phyloP scores from a whole-genome alignment of 2,329 filamentous ascomycete species.

The Paecilomyces sp. region DNA sequence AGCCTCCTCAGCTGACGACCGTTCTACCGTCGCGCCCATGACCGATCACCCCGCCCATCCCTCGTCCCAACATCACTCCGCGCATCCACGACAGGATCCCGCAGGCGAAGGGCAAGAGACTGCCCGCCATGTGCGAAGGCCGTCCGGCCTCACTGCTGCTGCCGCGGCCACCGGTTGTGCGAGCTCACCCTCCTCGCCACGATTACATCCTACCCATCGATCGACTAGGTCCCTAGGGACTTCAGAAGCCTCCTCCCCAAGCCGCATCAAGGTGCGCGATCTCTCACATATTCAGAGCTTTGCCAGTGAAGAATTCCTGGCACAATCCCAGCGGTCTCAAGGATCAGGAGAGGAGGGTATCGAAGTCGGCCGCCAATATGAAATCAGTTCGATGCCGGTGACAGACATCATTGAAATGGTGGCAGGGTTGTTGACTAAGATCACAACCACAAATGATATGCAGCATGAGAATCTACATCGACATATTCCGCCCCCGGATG shows the following conservation, averaged over 20 bases:
- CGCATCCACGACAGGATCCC: conserved; percentile 1
- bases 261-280: conserved; percentile 73
- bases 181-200: conserved; percentile 37
- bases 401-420: conserved; percentile 99
- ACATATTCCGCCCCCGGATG: conserved; percentile 56
- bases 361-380: conserved; percentile 61
- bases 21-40: conserved; percentile 40
- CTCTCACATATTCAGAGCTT: conserved; percentile 87
- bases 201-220: conserved; percentile 37
- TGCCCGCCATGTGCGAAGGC: conserved; percentile 14
- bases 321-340: conserved; percentile 40
- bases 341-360: conserved; percentile 38
- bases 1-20: conserved; percentile 10
- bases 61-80: conserved; percentile 10
- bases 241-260: conserved; percentile 43
- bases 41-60: conserved; percentile 34
- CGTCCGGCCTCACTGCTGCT: conserved; percentile 19
- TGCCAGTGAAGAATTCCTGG: conserved; percentile 67
- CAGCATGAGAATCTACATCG: conserved; percentile 89
- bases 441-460: conserved; percentile 90
- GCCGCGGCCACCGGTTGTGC: conserved; percentile 18
- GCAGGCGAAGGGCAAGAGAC: conserved; percentile 8
- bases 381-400: conserved; percentile 96
- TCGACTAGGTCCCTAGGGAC: conserved; percentile 37
- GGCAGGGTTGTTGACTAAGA: conserved; percentile 89